phyloP scores from a whole-genome alignment of 106 monocot genomes.

The Dendrobium catenatum region DNA sequence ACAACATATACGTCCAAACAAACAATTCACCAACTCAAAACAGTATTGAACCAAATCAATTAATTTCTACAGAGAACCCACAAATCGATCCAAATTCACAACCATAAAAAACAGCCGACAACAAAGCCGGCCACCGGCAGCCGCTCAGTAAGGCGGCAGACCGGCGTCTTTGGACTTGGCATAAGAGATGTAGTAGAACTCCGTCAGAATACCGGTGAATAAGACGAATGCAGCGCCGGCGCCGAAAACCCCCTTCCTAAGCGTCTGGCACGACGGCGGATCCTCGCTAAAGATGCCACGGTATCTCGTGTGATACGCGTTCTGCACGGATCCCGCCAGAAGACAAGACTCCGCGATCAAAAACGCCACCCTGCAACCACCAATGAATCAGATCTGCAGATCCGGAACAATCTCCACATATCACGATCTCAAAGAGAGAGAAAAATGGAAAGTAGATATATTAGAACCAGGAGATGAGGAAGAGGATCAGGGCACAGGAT shows the following conservation, averaged over 20 bases:
- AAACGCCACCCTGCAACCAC: slow-evolving; percentile 57
- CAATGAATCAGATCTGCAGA: not conserved
- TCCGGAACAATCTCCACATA: not conserved
- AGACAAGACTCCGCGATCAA: slow-evolving; percentile 81
- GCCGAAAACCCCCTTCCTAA: slow-evolving; percentile 80
- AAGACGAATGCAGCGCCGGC: slow-evolving; percentile 88
- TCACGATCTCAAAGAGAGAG: not conserved
- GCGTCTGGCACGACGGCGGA: slow-evolving; percentile 48
- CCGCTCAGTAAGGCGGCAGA: slow-evolving; percentile 9
- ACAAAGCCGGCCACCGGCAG: not conserved
- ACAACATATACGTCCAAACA: not conserved
- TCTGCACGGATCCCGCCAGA: slow-evolving; percentile 75
- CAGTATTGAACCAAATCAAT: slow-evolving; percentile 1
- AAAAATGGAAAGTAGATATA: not conserved
- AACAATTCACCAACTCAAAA: not conserved
- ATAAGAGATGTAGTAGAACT: slow-evolving; percentile 58
- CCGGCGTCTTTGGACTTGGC: slow-evolving; percentile 39
- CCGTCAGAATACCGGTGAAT: slow-evolving; percentile 68
- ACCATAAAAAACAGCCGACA: slow-evolving; percentile 1
- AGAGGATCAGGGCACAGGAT: slow-evolving; percentile 42
- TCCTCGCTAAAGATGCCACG: slow-evolving; percentile 13
- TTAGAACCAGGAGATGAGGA: slow-evolving; percentile 33
- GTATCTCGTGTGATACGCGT: slow-evolving; percentile 83
- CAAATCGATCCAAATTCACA: not conserved
- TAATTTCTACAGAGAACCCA: not conserved